These are phyloP conservation scores for Hyaloscypha variabilis DNA, from an alignment of 495 filamentous ascomycete species.

Conservation along the genomic window DNA sequence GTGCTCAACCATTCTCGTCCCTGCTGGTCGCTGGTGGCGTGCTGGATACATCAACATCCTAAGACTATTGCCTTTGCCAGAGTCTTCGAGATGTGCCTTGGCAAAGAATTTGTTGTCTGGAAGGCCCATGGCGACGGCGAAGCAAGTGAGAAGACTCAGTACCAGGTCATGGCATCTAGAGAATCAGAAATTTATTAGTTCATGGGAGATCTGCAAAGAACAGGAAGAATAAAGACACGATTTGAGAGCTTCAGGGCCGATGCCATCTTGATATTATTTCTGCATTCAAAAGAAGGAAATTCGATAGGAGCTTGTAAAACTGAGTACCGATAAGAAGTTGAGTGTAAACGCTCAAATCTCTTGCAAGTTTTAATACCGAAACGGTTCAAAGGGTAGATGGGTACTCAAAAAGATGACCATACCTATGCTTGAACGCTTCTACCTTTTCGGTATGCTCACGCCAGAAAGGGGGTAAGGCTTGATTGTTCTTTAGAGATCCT, in stretches of 20 bases:
- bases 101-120: background rate
- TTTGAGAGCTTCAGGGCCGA: too few relatives aligned
- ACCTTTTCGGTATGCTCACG: background rate
- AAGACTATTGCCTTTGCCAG: background rate
- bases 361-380: too few relatives aligned
- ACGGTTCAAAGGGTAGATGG: too few relatives aligned
- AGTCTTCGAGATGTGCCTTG: background rate
- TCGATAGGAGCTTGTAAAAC: too few relatives aligned
- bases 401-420: too few relatives aligned
- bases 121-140: background rate
- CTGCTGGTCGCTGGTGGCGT: background rate
- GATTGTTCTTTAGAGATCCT: background rate
- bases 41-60: background rate
- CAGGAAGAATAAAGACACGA: too few relatives aligned
- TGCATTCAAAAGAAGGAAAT: too few relatives aligned
- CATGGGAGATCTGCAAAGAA: too few relatives aligned
- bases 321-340: too few relatives aligned
- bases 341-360: too few relatives aligned
- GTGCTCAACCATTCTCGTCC: background rate
- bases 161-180: background rate
- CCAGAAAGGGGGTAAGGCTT: slow-evolving; percentile 1
- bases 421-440: background rate
- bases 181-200: too few relatives aligned
- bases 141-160: background rate
- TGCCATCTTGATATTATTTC: too few relatives aligned